A percentile compares a stretch with the other conserved stretches of the same genome.
Evolutionary conservation across 768 basidiomycete genomes (phyloP).

Genomic region (Lentinula edodes): DNA sequence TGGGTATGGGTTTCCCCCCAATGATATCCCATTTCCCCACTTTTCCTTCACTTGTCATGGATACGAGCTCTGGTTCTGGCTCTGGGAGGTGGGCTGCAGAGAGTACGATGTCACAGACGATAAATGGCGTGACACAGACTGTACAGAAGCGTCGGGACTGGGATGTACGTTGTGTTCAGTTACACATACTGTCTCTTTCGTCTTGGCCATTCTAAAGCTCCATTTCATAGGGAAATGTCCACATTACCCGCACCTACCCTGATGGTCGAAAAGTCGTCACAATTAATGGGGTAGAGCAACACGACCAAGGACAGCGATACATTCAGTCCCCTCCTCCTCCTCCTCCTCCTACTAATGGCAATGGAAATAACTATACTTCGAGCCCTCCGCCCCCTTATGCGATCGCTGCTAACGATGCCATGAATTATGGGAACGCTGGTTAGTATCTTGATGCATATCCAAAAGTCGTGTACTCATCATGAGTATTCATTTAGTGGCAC

Average conservation of each 20-base stretch:
- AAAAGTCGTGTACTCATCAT: neutral
- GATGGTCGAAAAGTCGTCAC: conserved; percentile 64
- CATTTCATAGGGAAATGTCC: conserved; percentile 61
- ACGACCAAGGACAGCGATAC: conserved; percentile 22
- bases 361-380: neutral
- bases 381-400: neutral
- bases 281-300: conserved; percentile 62
- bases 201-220: too few relatives aligned
- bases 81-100: conserved; percentile 40
- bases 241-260: conserved; percentile 56
- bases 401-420: neutral
- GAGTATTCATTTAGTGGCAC: neutral
- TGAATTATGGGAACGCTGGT: neutral
- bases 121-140: conserved; percentile 68
- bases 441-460: neutral
- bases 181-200: neutral
- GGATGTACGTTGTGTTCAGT: conserved; percentile 36
- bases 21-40: conserved; percentile 13
- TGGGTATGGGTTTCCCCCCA: conserved; percentile 13
- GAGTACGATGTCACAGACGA: conserved; percentile 47
- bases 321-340: conserved; percentile 9
- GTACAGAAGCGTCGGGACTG: conserved; percentile 49
- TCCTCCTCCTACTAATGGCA: neutral
- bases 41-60: conserved; percentile 18
- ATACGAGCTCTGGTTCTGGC: conserved; percentile 20